Base-by-base conservation (phyloP, 2,329 filamentous ascomycete genomes). In the Leptographium wingfieldii region DNA sequence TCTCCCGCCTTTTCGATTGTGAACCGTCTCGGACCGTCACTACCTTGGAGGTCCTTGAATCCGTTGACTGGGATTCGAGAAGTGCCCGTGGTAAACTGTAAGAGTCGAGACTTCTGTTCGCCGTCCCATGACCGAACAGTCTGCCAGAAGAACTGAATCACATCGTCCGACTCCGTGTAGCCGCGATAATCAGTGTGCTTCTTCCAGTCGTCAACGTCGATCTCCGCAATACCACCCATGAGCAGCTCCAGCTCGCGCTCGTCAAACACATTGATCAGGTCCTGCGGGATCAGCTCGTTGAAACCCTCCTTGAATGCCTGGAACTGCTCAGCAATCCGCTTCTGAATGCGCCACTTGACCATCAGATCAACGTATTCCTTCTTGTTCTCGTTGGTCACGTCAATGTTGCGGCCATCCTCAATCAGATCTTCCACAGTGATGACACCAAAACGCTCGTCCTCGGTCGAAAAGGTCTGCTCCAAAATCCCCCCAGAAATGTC, bases 131-230 rank as follows among this genome's bases (percentile, higher is more conserved):
- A 90, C 66, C 92, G 86, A 65, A 99, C 94, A 63, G 88, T 92
- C 79, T 96, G 92, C 94, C 94, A 99, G 82, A 99, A 99, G 78
- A 95, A 92, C 73, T 95, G 89, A 66, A 99, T 94, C 31, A 99
- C 94, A 70, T 96, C 90, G 68, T 99, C 94, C 60, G 86, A 91
- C 75, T 99, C 94, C 11, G 95, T 96, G 80, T 99, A 99, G 59
- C 94, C 94, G 67, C 94, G 88, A 74, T 99, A 99, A 71, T 99
- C 94, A 55, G 94, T 99, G 76, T 99, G 94, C 80, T 99, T 99
- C 87, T 99, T 97, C 94, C 94, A 99, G 74, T 99, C 94, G 62
- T 99, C 94, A 19, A 99, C 92, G 69, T 99, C 94, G 67, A 99
- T 99, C 74, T 99, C 94, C n/a, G 94, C 94, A 68, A 99, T 99